A percentile compares a stretch with the other conserved stretches of the same genome.
Conservation (phyloP, 2,329 filamentous ascomycete genomes). For the Clonostachys solani region DNA sequence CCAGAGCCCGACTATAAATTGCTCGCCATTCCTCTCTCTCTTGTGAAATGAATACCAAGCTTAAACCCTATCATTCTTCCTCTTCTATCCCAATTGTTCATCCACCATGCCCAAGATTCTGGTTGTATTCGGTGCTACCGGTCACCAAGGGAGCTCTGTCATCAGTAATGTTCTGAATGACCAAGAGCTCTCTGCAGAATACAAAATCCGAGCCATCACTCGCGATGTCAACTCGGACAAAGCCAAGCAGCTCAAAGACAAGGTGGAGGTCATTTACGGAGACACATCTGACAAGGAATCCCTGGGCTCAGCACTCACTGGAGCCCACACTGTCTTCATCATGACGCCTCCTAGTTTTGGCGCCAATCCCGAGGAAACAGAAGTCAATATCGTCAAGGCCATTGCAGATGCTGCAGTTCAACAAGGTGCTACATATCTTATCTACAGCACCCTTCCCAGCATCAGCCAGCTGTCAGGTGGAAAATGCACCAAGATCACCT, state of each 20-base stretch:
- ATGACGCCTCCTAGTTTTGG: slow-evolving; percentile 32
- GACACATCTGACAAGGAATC: slow-evolving; percentile 31
- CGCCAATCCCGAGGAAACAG: slow-evolving; percentile 21
- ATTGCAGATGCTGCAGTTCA: slow-evolving; percentile 39
- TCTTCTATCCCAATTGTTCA: too few species aligned
- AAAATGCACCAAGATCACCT: slow-evolving; percentile 27
- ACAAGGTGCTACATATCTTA: slow-evolving; percentile 35
- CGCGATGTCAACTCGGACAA: slow-evolving; percentile 29
- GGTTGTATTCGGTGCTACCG: slow-evolving; percentile 42
- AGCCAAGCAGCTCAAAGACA: slow-evolving; percentile 23
- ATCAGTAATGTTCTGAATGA: slow-evolving; percentile 38
- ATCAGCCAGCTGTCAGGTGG: slow-evolving; percentile 29
- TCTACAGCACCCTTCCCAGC: slow-evolving; percentile 40
- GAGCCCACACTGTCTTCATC: slow-evolving; percentile 36
- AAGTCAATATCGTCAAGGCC: slow-evolving; percentile 35
- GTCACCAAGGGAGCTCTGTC: slow-evolving; percentile 44
- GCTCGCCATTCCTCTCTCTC: too few species aligned
- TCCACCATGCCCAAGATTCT: slow-evolving; percentile 23
- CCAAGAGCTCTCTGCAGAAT: slow-evolving; percentile 33
- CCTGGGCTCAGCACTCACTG: slow-evolving; percentile 29
- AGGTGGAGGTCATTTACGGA: slow-evolving; percentile 37
- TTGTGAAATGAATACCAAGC: too few species aligned
- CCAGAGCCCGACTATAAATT: too few species aligned
- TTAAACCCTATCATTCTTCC: too few species aligned
- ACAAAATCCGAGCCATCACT: slow-evolving; percentile 40